Evolutionary conservation across 2,329 filamentous ascomycete genomes (phyloP).

Genomic region (Diaporthe eres): DNA sequence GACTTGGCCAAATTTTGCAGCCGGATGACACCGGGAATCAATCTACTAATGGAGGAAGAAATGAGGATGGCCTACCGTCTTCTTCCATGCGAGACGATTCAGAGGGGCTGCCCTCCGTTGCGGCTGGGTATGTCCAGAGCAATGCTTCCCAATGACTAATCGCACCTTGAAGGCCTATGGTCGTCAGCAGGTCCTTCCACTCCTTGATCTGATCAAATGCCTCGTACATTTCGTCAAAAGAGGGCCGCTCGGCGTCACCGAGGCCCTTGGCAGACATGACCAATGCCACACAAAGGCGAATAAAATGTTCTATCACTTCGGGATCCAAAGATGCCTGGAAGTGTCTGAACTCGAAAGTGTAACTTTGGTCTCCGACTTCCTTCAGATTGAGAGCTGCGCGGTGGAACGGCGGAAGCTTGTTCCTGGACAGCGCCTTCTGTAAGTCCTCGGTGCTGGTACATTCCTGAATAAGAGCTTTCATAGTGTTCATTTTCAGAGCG

Average conservation of each 20-base stretch:
- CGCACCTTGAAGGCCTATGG: not conserved
- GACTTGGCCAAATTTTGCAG: not conserved
- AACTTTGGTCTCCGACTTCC: not conserved
- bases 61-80: not conserved
- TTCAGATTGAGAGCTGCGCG: constrained; percentile 7
- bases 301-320: not conserved
- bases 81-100: not conserved
- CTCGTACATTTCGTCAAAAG: not conserved
- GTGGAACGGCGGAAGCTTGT: not conserved
- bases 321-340: not conserved
- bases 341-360: constrained; percentile 23
- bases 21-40: not conserved
- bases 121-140: not conserved
- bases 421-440: not conserved
- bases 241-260: not conserved
- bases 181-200: not conserved
- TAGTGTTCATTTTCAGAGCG: not conserved
- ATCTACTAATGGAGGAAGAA: not conserved
- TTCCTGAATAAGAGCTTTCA: not conserved
- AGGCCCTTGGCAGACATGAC: not conserved
- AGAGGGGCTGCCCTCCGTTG: not conserved
- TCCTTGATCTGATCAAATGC: not conserved
- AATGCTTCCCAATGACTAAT: not conserved
- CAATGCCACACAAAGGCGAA: not conserved
- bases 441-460: not conserved